Base-by-base conservation (phyloP, 352 stramenopile species). In the Elongisporangium anandrum region DNA sequence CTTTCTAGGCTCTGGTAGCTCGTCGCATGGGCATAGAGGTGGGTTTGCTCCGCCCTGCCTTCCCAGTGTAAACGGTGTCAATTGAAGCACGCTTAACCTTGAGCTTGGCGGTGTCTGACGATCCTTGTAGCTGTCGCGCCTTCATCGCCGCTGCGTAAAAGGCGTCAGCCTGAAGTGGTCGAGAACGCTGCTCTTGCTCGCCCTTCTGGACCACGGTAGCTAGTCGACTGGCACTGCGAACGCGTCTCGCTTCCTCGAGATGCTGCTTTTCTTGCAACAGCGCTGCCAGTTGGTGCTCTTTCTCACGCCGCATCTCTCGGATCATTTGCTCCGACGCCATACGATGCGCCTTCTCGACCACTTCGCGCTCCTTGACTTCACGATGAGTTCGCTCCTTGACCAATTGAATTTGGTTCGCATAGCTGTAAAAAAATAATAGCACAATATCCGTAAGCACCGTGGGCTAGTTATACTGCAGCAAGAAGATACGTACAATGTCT, bases 101-200 rank as follows among this genome's bases (percentile, higher is more conserved):
- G 29, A 13, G 6, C 4, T 41, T 41, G 4, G 5, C 29, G 29
- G 29, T 41, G 29, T 41, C 29, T 41, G 29, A 15, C 29, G 29
- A 13, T 8, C 29, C 29, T 15, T 13, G 29, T 41, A 41, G 13
- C 48, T 81, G 60, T 13, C 77, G 75, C 1, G 81, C 70, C 61
- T 82, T 88, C 74, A 88, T 88, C 3, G 77, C 81, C 1, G 81
- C 81, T 4, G 77, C 76, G 57, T 88, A 87, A 49, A 92, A 89
- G 8, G 79, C 73, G 29, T 92, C 77, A 4, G 71, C 73, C 4
- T 67, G 70, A 38, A 41, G 59, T 59, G 0, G 59, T 57, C 2
- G 73, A 72, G 29, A 41, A 2, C 29, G 29, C 29, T 41, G 29
- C 21, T 60, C 54, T 21, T 85, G 63, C 10, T 80, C 69, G 8